Conservation (phyloP, 306 rosid species). For the Vigna mungo region DNA sequence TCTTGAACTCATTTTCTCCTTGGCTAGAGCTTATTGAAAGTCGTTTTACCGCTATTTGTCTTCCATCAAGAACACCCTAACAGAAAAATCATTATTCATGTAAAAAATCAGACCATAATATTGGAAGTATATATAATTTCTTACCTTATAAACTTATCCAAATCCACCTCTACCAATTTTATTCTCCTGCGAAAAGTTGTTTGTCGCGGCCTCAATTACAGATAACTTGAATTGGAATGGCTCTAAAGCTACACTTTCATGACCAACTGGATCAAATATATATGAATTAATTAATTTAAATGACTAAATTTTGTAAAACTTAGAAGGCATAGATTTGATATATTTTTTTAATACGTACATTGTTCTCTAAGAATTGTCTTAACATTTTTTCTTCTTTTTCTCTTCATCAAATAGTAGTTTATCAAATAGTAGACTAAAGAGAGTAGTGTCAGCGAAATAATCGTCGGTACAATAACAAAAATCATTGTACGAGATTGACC, state of each 20-base stretch:
- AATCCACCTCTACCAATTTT: not conserved
- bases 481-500: not conserved
- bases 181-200: not conserved
- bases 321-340: not conserved
- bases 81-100: not conserved
- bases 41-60: not conserved
- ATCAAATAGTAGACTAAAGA: not conserved
- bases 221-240: not conserved
- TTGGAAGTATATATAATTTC: not conserved
- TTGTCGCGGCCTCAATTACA: not conserved
- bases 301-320: not conserved
- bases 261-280: not conserved
- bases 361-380: not conserved
- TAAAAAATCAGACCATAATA: not conserved
- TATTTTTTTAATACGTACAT: not conserved
- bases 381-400: not conserved
- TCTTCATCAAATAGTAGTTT: not conserved
- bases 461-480: not conserved
- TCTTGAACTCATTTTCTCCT: not conserved
- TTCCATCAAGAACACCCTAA: not conserved
- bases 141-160: not conserved
- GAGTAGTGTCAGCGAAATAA: not conserved
- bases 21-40: not conserved
- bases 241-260: not conserved
- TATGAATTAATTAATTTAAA: not conserved